Conservation (phyloP, 2,329 filamentous ascomycete genomes). For the Xenoacremonium recifei region DNA sequence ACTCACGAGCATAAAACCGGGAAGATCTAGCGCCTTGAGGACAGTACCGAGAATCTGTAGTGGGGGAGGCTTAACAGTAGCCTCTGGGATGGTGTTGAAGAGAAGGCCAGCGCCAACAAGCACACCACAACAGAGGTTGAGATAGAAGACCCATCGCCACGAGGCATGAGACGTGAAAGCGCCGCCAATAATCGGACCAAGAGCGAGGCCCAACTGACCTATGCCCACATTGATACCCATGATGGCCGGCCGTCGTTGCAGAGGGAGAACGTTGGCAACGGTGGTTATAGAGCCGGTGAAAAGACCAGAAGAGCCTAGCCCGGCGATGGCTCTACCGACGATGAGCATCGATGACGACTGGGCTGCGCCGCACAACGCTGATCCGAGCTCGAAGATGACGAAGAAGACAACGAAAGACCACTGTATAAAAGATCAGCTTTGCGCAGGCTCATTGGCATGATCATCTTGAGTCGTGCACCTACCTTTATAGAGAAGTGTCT, state of each 20-base stretch:
- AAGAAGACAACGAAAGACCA: constrained; percentile 21
- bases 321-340: constrained; percentile 49
- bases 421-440: too few relatives aligned
- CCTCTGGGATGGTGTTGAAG: constrained; percentile 1
- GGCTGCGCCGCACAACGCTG: constrained; percentile 28
- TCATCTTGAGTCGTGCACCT: too few relatives aligned
- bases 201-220: constrained; percentile 41
- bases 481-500: constrained; percentile 37
- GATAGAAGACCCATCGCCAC: constrained; percentile 38
- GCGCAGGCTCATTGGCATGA: too few relatives aligned
- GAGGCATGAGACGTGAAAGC: constrained; percentile 26
- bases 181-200: constrained; percentile 27
- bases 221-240: constrained; percentile 28
- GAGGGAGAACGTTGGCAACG: constrained; percentile 18
- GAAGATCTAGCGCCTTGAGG: constrained; percentile 17
- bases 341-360: constrained; percentile 47
- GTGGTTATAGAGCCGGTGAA: constrained; percentile 41
- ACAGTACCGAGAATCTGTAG: constrained; percentile 1
- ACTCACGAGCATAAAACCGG: constrained; percentile 27
- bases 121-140: constrained; percentile 33
- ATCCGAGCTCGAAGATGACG: constrained; percentile 29
- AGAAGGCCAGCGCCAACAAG: neutral
- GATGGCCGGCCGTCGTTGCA: constrained; percentile 34
- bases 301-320: constrained; percentile 49
- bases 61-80: constrained; percentile 1